Evolutionary conservation across 768 basidiomycete species (phyloP).

Genomic region (Tylopilus subfusipes): DNA sequence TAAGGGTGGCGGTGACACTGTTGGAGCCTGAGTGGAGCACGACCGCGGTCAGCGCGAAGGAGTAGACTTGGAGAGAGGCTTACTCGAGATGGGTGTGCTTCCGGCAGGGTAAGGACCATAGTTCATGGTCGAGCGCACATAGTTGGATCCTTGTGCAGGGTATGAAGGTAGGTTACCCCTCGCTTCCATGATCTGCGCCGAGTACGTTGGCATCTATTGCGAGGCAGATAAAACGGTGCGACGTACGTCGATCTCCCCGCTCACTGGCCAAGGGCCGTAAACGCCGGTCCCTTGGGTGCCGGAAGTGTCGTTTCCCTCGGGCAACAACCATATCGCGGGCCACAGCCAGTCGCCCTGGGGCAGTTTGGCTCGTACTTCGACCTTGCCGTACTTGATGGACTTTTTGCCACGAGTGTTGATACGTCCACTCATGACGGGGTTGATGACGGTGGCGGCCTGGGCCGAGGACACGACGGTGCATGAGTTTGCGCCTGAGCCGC

Average conservation of each 20-base stretch:
- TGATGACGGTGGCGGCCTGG: slow-evolving; percentile 37
- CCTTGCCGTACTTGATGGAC: slow-evolving; percentile 52
- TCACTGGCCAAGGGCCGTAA: slow-evolving; percentile 44
- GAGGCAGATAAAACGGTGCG: not conserved
- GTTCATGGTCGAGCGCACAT: slow-evolving; percentile 55
- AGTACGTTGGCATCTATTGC: not conserved
- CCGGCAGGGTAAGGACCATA: slow-evolving; percentile 55
- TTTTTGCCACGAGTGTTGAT: slow-evolving; percentile 48
- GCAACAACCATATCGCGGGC: slow-evolving; percentile 34
- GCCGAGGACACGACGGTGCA: slow-evolving; percentile 45
- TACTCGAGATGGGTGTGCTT: slow-evolving; percentile 31
- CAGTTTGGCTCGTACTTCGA: slow-evolving; percentile 59
- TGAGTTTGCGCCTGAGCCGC: slow-evolving; percentile 10
- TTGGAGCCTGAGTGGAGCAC: slow-evolving; percentile 2
- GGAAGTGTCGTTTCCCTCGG: slow-evolving; percentile 23
- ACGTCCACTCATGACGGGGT: slow-evolving; percentile 53
- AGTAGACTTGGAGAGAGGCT: not conserved
- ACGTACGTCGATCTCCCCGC: slow-evolving; percentile 59
- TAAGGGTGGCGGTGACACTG: slow-evolving; percentile 22
- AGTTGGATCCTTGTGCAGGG: slow-evolving; percentile 42
- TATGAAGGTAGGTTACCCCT: slow-evolving; percentile 47
- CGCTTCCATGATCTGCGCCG: slow-evolving; percentile 49
- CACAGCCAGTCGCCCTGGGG: slow-evolving; percentile 48
- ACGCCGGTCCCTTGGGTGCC: slow-evolving; percentile 19
- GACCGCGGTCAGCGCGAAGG: not conserved